Conservation (phyloP, 208 protist genomes). For the Leishmania aethiopica region DNA sequence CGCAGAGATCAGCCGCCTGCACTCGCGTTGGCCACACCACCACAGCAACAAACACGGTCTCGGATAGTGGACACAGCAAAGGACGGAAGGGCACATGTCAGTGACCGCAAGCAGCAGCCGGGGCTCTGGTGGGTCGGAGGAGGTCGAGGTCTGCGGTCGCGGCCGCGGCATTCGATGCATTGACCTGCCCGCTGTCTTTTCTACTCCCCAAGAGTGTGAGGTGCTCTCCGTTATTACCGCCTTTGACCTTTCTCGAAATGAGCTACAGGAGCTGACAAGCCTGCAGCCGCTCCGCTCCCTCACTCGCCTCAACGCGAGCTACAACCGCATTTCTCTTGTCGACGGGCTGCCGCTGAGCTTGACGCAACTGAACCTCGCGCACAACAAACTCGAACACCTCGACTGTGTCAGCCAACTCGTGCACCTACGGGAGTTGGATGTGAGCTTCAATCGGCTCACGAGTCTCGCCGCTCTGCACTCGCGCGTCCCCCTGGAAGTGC, state of each 20-base stretch:
- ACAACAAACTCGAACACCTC: constrained; percentile 74
- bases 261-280: constrained; percentile 51
- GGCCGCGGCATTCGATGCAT: constrained; percentile 74
- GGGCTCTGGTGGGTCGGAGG: constrained; percentile 20
- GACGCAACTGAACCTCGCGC: constrained; percentile 70
- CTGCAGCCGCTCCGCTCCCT: constrained; percentile 68
- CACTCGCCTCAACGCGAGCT: constrained; percentile 59
- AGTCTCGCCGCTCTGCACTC: constrained; percentile 54
- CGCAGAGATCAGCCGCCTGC: neutral
- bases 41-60: neutral
- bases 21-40: neutral
- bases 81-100: neutral
- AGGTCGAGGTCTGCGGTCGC: constrained; percentile 73
- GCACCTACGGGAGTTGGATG: constrained; percentile 74
- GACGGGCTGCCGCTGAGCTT: constrained; percentile 60
- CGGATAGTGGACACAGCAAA: neutral
- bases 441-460: constrained; percentile 72
- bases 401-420: constrained; percentile 60
- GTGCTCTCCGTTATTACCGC: constrained; percentile 74
- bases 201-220: constrained; percentile 49
- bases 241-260: constrained; percentile 86
- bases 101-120: constrained; percentile 23
- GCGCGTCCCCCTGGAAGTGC: constrained; percentile 53
- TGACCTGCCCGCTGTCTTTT: constrained; percentile 75
- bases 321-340: constrained; percentile 68